Percentiles rank a stretch among this genome's conserved stretches.
Conservation (phyloP, 2,329 filamentous ascomycete genomes). For the Aplosporella prunicola region DNA sequence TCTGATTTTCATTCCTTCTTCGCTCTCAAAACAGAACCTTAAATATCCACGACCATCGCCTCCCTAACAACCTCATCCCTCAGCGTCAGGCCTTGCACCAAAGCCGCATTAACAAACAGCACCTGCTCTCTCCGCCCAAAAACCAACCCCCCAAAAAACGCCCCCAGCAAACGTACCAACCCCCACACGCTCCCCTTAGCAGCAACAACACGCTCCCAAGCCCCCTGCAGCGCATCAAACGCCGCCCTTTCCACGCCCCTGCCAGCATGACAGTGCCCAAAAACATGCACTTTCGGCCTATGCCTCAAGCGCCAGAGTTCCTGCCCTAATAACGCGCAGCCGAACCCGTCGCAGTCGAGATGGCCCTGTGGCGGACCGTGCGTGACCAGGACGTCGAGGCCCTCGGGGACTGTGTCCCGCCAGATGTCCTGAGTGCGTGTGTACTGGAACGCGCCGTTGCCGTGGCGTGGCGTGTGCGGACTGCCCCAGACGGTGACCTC, state of each 20-base stretch:
- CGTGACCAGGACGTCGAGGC: constrained; percentile 69
- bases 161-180: too few species aligned
- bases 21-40: too few species aligned
- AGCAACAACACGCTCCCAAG: too few species aligned
- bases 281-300: constrained; percentile 63
- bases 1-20: too few species aligned
- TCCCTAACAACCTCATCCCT: too few species aligned
- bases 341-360: constrained; percentile 54
- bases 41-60: too few species aligned
- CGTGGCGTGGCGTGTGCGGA: constrained; percentile 68
- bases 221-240: constrained; percentile 64
- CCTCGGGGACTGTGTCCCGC: constrained; percentile 29
- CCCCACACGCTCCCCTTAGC: too few species aligned
- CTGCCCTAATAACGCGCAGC: constrained; percentile 58
- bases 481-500: constrained; percentile 67
- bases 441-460: constrained; percentile 70
- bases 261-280: constrained; percentile 74
- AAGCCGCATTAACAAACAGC: too few species aligned
- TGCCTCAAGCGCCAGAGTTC: constrained; percentile 60
- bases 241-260: constrained; percentile 59
- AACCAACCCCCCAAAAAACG: constrained; percentile 26
- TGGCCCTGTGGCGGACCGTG: constrained; percentile 71
- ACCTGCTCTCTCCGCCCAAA: too few species aligned
- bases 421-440: constrained; percentile 48
- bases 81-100: too few species aligned